Conservation (phyloP, 495 filamentous ascomycete species). For the Jackrogersella minutella region DNA sequence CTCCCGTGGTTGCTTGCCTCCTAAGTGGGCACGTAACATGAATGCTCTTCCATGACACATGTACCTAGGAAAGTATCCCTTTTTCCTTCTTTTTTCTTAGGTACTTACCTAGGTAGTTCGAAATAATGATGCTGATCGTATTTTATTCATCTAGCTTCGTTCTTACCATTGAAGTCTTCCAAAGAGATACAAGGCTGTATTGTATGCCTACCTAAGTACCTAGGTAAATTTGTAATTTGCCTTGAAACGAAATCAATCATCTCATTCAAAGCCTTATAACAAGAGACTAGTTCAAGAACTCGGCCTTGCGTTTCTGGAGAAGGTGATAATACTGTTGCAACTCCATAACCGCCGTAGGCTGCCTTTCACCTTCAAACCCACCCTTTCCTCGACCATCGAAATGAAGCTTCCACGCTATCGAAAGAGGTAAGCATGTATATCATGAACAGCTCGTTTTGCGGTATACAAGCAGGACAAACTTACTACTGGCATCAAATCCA, state of each 20-base stretch:
- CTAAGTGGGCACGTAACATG: no score
- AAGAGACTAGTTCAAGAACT: conserved; percentile 4
- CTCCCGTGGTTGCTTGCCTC: no score
- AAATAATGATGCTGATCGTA: background rate
- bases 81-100: no score
- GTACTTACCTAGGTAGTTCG: background rate
- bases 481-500: conserved; percentile 48
- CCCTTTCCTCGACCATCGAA: conserved; percentile 29
- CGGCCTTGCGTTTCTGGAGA: conserved; percentile 30
- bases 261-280: background rate
- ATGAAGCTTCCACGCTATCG: conserved; percentile 36
- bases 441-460: background rate
- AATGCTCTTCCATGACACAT: no score
- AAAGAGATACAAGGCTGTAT: no score
- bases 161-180: background rate
- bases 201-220: no score
- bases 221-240: no score
- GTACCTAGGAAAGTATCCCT: no score
- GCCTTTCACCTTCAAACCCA: conserved; percentile 23
- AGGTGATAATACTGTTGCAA: conserved; percentile 38
- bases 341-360: conserved; percentile 26
- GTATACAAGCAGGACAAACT: conserved; percentile 9
- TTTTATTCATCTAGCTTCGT: background rate
- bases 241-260: no score
- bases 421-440: background rate